Conservation (phyloP, 495 filamentous ascomycete species). For the Baudoinia panamericana region DNA sequence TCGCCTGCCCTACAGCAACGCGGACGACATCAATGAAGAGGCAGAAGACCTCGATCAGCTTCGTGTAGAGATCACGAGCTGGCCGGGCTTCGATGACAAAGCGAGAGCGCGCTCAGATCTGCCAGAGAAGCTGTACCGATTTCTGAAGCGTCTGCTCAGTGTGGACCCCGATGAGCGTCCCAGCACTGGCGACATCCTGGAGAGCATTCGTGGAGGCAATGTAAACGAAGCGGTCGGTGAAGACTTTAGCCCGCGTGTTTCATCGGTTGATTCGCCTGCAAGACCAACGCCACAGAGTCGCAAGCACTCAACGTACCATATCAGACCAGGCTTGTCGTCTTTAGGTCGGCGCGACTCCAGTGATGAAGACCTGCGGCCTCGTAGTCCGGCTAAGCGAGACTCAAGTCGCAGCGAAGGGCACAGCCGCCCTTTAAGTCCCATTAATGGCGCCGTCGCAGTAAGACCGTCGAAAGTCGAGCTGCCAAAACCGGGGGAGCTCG, state of each 20-base stretch:
- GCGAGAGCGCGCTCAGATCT: conserved; percentile 60
- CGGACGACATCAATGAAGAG: conserved; percentile 78
- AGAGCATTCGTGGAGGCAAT: conserved; percentile 58
- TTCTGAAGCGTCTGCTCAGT: conserved; percentile 66
- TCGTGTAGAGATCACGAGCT: conserved; percentile 71
- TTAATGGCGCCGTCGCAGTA: conserved; percentile 16
- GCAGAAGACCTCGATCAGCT: conserved; percentile 84
- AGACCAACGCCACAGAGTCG: conserved; percentile 19
- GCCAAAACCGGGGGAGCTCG: background rate
- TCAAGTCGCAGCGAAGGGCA: background rate
- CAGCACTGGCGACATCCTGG: conserved; percentile 75
- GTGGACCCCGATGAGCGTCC: conserved; percentile 66
- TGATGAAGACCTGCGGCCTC: conserved; percentile 24
- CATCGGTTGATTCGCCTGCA: conserved; percentile 40
- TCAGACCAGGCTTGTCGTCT: conserved; percentile 13
- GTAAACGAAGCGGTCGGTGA: conserved; percentile 43
- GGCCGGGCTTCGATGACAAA: conserved; percentile 74
- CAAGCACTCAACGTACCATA: conserved; percentile 6
- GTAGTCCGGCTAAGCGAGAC: conserved; percentile 19
- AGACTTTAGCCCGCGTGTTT: conserved; percentile 45
- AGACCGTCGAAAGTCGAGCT: conserved; percentile 22
- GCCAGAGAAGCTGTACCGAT: conserved; percentile 72
- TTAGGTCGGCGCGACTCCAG: conserved; percentile 26
- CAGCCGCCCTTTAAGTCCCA: conserved; percentile 19
- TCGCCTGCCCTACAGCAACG: conserved; percentile 68